These are phyloP conservation scores for Cymbopogon flexuosus DNA, from an alignment of 202 grass and related monocot species.

Conservation along the genomic window DNA sequence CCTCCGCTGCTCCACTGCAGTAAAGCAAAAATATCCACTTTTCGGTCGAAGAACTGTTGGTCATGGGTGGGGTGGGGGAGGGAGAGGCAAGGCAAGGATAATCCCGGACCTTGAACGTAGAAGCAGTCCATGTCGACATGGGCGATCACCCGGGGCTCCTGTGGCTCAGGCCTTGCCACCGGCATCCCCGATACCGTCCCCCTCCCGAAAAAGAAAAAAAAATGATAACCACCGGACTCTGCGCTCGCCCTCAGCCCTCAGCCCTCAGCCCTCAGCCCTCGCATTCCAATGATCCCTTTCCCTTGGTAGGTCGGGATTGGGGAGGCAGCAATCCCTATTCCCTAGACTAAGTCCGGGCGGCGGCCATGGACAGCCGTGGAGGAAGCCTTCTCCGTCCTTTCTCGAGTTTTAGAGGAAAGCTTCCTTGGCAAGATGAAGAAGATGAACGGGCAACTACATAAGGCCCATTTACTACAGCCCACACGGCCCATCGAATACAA, in stretches of 20 bases:
- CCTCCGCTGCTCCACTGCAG: slow-evolving; percentile 74
- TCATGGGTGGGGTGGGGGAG: background rate
- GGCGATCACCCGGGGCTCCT: slow-evolving; percentile 77
- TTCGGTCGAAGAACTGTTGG: background rate
- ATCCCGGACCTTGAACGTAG: slow-evolving; percentile 88
- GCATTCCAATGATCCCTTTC: background rate
- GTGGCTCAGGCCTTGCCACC: slow-evolving; percentile 64
- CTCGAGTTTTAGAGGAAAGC: background rate
- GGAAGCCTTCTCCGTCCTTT: background rate
- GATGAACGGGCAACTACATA: background rate
- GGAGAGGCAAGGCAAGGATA: background rate
- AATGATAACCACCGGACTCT: background rate
- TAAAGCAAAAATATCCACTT: background rate
- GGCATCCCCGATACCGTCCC: slow-evolving; percentile 44
- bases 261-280: background rate
- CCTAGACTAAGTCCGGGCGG: background rate
- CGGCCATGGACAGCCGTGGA: background rate
- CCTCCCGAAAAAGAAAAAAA: background rate
- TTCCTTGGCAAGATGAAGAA: background rate
- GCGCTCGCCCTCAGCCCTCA: background rate
- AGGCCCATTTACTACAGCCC: background rate
- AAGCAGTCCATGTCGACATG: slow-evolving; percentile 97
- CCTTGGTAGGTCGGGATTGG: background rate
- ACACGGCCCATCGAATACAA: background rate
- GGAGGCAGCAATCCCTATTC: background rate